A percentile compares a stretch with the other conserved stretches of the same genome.
Conservation (phyloP, 805 yeast species). For the Candida lessepsii region DNA sequence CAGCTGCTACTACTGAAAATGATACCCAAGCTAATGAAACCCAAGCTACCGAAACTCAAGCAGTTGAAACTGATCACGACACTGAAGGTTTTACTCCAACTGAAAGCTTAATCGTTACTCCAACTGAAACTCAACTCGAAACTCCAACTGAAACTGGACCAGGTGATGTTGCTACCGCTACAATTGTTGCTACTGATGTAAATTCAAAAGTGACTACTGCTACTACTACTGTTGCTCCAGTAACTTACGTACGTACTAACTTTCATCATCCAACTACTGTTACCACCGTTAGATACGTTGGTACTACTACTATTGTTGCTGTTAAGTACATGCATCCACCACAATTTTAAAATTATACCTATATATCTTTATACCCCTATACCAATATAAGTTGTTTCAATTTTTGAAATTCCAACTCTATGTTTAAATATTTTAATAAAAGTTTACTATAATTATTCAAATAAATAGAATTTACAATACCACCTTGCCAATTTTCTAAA, state of each 20-base stretch:
- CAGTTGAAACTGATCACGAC: too few relatives aligned
- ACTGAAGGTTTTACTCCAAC: too few relatives aligned
- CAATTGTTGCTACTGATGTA: constrained; percentile 7
- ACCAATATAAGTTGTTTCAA: constrained; percentile 13
- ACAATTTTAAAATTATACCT: constrained; percentile 7
- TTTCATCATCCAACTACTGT: constrained; percentile 14
- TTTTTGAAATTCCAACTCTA: constrained; percentile 25
- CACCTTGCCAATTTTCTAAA: constrained; percentile 38
- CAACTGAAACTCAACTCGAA: too few relatives aligned
- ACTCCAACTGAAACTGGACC: too few relatives aligned
- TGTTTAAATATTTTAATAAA: constrained; percentile 24
- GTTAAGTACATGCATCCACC: constrained; percentile 16
- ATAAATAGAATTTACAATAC: constrained; percentile 23
- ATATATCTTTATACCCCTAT: constrained; percentile 4
- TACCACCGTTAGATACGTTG: constrained; percentile 14
- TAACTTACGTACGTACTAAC: constrained; percentile 13
- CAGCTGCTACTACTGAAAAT: not conserved
- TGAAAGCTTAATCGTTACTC: too few relatives aligned
- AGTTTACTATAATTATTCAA: constrained; percentile 22
- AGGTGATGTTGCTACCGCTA: constrained; percentile 6
- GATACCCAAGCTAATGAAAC: not conserved
- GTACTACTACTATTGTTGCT: constrained; percentile 15
- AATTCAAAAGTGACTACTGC: constrained; percentile 11
- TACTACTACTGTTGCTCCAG: constrained; percentile 13
- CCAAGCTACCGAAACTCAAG: constrained; percentile 5